Evolutionary conservation across 2,329 filamentous ascomycete genomes (phyloP).

Genomic region (Venturia effusa): DNA sequence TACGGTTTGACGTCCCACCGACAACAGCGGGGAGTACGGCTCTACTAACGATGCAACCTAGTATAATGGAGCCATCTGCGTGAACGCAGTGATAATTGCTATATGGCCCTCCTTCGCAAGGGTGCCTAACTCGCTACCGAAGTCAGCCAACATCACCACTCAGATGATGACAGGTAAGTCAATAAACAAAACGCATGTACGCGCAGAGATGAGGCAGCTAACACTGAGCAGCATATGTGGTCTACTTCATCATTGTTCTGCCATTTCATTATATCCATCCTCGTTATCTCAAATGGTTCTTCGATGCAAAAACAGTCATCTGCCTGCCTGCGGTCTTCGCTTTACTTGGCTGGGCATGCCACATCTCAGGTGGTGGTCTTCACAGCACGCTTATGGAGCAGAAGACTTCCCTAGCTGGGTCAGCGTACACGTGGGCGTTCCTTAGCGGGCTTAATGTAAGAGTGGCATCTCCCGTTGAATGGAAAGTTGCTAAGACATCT

Average conservation of each 20-base stretch:
- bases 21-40: background rate
- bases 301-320: conserved; percentile 12
- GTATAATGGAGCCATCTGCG: conserved; percentile 23
- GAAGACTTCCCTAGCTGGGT: background rate
- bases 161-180: conserved; percentile 27
- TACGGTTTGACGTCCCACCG: conserved; percentile 11
- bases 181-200: background rate
- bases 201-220: background rate
- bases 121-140: background rate
- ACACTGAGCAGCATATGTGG: conserved; percentile 14
- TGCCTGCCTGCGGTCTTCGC: conserved; percentile 10
- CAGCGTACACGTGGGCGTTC: conserved; percentile 10
- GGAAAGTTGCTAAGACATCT: conserved; percentile 13
- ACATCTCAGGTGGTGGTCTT: conserved; percentile 9
- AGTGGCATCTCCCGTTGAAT: conserved; percentile 15
- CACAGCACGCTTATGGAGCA: conserved; percentile 16
- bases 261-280: conserved; percentile 17
- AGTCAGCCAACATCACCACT: conserved; percentile 33
- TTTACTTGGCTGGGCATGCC: conserved; percentile 5
- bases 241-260: conserved; percentile 11
- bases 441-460: conserved; percentile 15
- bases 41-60: background rate
- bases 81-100: background rate
- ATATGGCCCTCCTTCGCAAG: conserved; percentile 8
- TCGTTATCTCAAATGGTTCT: conserved; percentile 12